Conservation (phyloP, 2,329 filamentous ascomycete genomes). For the Fusarium begoniae region DNA sequence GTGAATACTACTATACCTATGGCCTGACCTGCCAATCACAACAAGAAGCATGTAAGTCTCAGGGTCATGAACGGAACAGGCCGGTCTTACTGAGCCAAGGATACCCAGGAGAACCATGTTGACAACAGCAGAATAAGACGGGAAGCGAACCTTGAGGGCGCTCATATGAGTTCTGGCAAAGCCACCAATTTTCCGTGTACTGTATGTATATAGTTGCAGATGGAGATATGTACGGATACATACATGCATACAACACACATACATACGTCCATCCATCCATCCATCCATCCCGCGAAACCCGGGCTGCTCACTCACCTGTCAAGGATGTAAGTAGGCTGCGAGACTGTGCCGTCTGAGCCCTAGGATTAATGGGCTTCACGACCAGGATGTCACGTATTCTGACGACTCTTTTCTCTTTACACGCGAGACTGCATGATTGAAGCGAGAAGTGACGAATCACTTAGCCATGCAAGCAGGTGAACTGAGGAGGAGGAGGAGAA, state of each 20-base stretch:
- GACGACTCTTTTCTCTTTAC: slow-evolving; percentile 22
- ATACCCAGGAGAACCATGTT: slow-evolving; percentile 13
- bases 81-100: neutral
- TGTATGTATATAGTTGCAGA: slow-evolving; percentile 5
- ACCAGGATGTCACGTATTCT: slow-evolving; percentile 20
- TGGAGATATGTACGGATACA: neutral
- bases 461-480: slow-evolving; percentile 5
- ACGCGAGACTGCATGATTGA: slow-evolving; percentile 15
- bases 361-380: slow-evolving; percentile 11
- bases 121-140: neutral
- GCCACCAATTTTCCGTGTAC: neutral
- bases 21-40: neutral
- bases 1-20: neutral
- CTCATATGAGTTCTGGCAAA: slow-evolving; percentile 17
- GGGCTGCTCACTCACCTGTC: neutral
- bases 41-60: neutral
- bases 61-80: neutral
- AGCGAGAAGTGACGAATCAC: slow-evolving; percentile 33
- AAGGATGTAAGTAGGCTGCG: slow-evolving; percentile 14
- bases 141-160: slow-evolving; percentile 18
- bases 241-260: neutral
- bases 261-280: neutral
- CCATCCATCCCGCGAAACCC: neutral
- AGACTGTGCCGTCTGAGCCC: slow-evolving; percentile 25
- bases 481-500: neutral